Evolutionary conservation across 768 basidiomycete genomes (phyloP), one percentile per base, ranked within the genome.

Genomic region (Neoboletus subvelutipes): DNA sequence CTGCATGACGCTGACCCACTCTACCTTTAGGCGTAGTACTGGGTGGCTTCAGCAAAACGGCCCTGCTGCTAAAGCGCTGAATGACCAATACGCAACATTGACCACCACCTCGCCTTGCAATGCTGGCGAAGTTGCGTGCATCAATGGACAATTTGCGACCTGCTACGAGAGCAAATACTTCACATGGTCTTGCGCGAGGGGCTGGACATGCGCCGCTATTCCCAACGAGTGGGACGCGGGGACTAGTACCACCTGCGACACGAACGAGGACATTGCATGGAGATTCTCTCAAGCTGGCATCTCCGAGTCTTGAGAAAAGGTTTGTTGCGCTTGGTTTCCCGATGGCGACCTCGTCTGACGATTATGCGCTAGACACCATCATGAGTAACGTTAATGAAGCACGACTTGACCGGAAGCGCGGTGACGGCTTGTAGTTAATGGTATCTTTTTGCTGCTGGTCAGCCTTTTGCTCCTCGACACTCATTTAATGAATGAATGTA

Each of bases 11-110:
- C 46, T 62, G 37, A 62, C 22, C 0, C 20, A 10, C 13, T 34
- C 47, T 45, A 29, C 33, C 15, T 36, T 48, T 22, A 67, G 59
- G 55, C 64, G 66, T 28, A 57, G 26, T 65, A 42, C 47, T n/a
- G n/a, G n/a, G n/a, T n/a, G n/a, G n/a, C 56, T 68, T 28, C 64
- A 68, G 48, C 56, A 68, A n/a, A 67, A 67, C 1, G 66, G 64
- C 18, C 64, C 59, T 22, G 67, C 64, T 45, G 62, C 67, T 13
- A 56, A 66, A n/a, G 61, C 58, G 22, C 53, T 68, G n/a, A 68
- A 68, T 26, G 59, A 65, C 36, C 59, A 68, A 34, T 67, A 68
- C 20, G 39, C 36, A 0, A 12, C 59, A 4, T 43, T 68, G 40
- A 60, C 56, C n/a, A 31, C 48, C 18, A 55, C 24, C 56, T 67